Evolutionary conservation across 2,329 filamentous ascomycete genomes (phyloP), one percentile per base, ranked within the genome.

Genomic region (Cytospora paraplurivora): DNA sequence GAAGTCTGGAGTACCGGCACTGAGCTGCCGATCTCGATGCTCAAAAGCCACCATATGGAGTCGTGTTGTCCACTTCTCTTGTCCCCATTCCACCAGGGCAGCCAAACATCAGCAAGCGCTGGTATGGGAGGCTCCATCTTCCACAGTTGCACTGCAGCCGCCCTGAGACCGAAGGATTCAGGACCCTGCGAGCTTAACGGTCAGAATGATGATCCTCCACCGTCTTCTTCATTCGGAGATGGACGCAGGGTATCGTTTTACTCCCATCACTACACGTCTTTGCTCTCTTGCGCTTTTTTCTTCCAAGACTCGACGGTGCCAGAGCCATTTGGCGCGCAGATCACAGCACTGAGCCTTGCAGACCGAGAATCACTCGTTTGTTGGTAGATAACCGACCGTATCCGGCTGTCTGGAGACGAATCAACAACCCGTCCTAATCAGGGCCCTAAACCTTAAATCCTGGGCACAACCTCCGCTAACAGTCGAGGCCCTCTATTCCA

Each of bases 111-210:
- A 44, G 49, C 35, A 17, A 53, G 49, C 41, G 17, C 49, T 59
- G 49, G 21, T 59, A 2, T 38, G 37, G 4, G 27, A 8, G 19
- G 21, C 13, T 27, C 49, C 44, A 47, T 47, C 44, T 17, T 12
- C 44, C 21, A 19, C 44, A 34, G 27, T 27, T 27, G 27, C 27
- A 27, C 27, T 27, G 27, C 27, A 27, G 27, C 27, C 27, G 57
- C 49, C 52, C 49, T 53, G 57, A 59, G 38, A 59, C 57, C 17
- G 41, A 53, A 59, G 57, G 57, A 59, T 59, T 53, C 44, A 33
- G 17, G 15, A 19, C 49, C 57, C 49, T 59, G 49, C 27, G 33
- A 7, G 5, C 17, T 21, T 19, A 10, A 17, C 7, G 41, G 17
- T 27, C 27, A 27, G 27, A 27, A 27, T 27, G 2, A 44, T 44